These are phyloP conservation scores for Cydonia oblonga DNA, from an alignment of 331 rosid species.

Conservation along the genomic window DNA sequence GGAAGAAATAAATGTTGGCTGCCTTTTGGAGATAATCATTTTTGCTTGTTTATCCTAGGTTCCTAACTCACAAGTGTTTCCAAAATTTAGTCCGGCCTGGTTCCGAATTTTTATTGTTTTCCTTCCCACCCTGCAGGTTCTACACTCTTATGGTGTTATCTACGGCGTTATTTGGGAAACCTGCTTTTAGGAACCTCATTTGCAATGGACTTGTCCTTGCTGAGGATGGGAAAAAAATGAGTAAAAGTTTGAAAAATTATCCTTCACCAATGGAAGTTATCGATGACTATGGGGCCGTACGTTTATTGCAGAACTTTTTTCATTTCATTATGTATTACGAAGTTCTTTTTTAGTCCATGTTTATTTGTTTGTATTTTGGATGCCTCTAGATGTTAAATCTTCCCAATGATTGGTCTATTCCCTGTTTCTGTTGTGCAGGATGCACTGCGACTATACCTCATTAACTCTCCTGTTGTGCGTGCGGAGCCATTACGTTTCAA, in stretches of 20 bases:
- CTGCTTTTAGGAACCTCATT: conserved; percentile 89
- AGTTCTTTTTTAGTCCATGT: background rate
- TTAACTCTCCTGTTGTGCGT: conserved; percentile 96
- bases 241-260: conserved; percentile 90
- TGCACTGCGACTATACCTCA: conserved; percentile 82
- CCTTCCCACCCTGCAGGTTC: conserved; percentile 55
- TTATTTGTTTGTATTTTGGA: background rate
- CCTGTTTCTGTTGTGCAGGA: conserved; percentile 43
- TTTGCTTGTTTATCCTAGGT: background rate
- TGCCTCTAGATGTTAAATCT: background rate
- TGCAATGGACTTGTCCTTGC: conserved; percentile 99
- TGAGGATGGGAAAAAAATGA: conserved; percentile 98
- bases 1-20: background rate
- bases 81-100: background rate
- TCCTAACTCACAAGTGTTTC: background rate
- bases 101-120: conserved; percentile 10
- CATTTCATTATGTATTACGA: background rate
- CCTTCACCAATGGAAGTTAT: conserved; percentile 88
- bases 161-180: conserved; percentile 92
- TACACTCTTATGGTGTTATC: conserved; percentile 96
- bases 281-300: conserved; percentile 88
- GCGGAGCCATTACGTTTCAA: conserved; percentile 91
- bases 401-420: background rate
- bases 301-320: conserved; percentile 7
- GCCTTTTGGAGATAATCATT: background rate